A percentile compares a stretch with the other conserved stretches of the same genome.
phyloP scores from a whole-genome alignment of 2,329 filamentous ascomycete species.

The Boeremia exigua region DNA sequence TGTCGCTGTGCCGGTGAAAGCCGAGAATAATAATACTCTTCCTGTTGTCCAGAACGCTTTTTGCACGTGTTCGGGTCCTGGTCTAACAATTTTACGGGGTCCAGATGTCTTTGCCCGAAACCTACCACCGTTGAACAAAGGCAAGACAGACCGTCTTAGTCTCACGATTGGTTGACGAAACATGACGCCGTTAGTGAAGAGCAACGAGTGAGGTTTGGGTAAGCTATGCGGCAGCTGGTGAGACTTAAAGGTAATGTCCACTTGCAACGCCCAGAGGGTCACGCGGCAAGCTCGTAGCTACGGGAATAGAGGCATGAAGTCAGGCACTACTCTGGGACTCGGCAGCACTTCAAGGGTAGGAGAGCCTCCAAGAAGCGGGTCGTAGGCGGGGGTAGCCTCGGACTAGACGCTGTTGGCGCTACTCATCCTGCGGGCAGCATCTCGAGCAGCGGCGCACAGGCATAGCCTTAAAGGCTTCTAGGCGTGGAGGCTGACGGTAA shows the following conservation, averaged over 20 bases:
- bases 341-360: conserved; percentile 1
- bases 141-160: conserved; percentile 37
- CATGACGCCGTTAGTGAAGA: conserved; percentile 30
- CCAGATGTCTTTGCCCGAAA: conserved; percentile 34
- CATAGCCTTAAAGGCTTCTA: conserved; percentile 33
- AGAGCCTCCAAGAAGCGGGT: conserved; percentile 15
- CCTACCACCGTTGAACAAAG: conserved; percentile 36
- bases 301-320: conserved; percentile 25
- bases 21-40: conserved; percentile 56
- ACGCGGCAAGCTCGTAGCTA: conserved; percentile 25
- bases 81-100: conserved; percentile 31
- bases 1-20: conserved; percentile 58
- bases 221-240: conserved; percentile 20
- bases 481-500: conserved; percentile 38
- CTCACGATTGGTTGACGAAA: conserved; percentile 40
- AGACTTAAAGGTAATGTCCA: conserved; percentile 25
- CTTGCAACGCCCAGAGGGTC: conserved; percentile 34
- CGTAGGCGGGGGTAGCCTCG: conserved; percentile 42
- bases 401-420: conserved; percentile 47
- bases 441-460: conserved; percentile 41
- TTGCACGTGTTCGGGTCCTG: conserved; percentile 24
- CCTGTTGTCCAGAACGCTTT: conserved; percentile 56
- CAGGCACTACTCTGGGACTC: conserved; percentile 17
- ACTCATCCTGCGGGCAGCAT: conserved; percentile 32
- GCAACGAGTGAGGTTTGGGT: conserved; percentile 20